These are phyloP conservation scores for Catharanthus roseus DNA, from an alignment of 257 asterid species.

Conservation along the genomic window DNA sequence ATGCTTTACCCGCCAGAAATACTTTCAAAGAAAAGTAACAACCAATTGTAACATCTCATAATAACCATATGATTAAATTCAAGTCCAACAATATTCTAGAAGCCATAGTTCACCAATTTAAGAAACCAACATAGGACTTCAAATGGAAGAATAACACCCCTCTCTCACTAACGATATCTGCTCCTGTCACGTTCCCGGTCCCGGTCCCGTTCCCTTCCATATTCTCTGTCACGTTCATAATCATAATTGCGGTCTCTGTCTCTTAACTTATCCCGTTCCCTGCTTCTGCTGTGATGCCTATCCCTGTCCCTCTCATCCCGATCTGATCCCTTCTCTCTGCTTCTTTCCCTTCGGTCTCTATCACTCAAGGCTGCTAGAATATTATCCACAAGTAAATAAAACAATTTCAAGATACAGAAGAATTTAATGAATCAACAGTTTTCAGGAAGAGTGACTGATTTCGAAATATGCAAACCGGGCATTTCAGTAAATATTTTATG, in stretches of 20 bases:
- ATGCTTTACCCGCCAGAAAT: background rate
- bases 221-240: conserved; percentile 64
- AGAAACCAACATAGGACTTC: background rate
- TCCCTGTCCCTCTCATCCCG: conserved; percentile 66
- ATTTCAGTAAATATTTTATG: background rate
- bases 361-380: conserved; percentile 42
- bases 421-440: background rate
- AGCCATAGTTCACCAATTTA: background rate
- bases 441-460: background rate
- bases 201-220: conserved; percentile 57
- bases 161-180: conserved; percentile 43
- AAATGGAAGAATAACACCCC: background rate
- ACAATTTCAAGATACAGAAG: conserved; percentile 4
- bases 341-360: conserved; percentile 57
- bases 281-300: conserved; percentile 55
- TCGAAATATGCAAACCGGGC: background rate
- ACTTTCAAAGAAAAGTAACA: background rate
- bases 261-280: conserved; percentile 62
- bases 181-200: conserved; percentile 49
- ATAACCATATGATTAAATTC: background rate
- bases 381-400: conserved; percentile 1
- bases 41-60: background rate
- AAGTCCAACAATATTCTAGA: background rate
- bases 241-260: conserved; percentile 59
- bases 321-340: conserved; percentile 67